A percentile compares a stretch with the other conserved stretches of the same genome.
These are phyloP conservation scores for Pelargonium citronellum DNA, from an alignment of 441 rosid genomes.

Conservation along the genomic window DNA sequence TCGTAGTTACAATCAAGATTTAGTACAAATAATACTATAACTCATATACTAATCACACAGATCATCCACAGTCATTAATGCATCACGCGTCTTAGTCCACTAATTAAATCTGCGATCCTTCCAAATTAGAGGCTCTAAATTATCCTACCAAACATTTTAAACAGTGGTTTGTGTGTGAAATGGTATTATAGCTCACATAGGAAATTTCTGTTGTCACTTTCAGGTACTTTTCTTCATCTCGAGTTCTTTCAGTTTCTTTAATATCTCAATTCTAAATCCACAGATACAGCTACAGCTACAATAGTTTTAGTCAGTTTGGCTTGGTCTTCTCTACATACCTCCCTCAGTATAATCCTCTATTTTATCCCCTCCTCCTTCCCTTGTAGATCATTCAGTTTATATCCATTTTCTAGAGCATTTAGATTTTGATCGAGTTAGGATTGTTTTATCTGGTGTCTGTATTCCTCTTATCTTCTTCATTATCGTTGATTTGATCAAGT, in stretches of 20 bases:
- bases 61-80: not conserved
- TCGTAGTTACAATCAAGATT: conserved; percentile 1
- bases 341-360: conserved; percentile 11
- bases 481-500: too few relatives aligned
- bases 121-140: not conserved
- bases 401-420: not conserved
- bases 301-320: conserved; percentile 28
- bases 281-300: conserved; percentile 13
- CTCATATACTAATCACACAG: not conserved
- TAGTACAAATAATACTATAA: not conserved
- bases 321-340: conserved; percentile 25
- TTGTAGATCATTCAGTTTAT: not conserved
- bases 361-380: conserved; percentile 1
- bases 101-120: not conserved
- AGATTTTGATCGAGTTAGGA: not conserved
- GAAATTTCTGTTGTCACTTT: conserved; percentile 27
- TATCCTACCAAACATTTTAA: not conserved
- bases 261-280: not conserved
- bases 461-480: too few relatives aligned
- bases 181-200: not conserved
- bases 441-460: not conserved
- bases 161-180: not conserved
- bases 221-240: conserved; percentile 13
- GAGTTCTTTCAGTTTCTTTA: conserved; percentile 9
- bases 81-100: not conserved